Percentiles rank a stretch among this genome's conserved stretches.
These are phyloP conservation scores for Plantago lanceolata DNA, from an alignment of 305 asterid species.

Conservation along the genomic window DNA sequence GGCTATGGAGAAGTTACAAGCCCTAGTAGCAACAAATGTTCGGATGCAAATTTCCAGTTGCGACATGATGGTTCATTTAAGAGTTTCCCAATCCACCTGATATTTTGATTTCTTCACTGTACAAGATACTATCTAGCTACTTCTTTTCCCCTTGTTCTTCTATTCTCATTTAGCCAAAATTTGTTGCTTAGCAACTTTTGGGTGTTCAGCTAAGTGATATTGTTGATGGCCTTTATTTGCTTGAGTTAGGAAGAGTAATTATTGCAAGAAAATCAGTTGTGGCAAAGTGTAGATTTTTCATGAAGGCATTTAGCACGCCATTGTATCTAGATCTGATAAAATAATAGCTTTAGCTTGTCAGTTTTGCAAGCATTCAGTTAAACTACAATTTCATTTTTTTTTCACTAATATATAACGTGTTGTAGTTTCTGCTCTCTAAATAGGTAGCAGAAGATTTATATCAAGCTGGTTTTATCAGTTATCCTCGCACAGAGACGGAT, in stretches of 20 bases:
- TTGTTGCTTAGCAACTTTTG: not conserved
- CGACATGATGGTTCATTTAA: not conserved
- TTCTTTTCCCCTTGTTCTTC: not conserved
- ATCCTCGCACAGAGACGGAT: slow-evolving; percentile 99
- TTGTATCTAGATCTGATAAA: not conserved
- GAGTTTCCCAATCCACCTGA: not conserved
- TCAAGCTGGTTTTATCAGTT: slow-evolving; percentile 95
- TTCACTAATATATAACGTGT: not conserved
- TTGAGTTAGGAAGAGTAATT: not conserved
- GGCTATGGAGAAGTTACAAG: not conserved
- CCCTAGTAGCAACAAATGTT: not conserved
- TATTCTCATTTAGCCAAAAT: not conserved
- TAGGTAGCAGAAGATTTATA: slow-evolving; percentile 98
- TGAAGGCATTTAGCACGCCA: too few relatives aligned
- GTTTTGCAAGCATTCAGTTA: not conserved
- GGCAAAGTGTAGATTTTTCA: not conserved
- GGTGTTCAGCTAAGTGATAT: not conserved
- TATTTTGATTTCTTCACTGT: not conserved
- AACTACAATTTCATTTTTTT: not conserved
- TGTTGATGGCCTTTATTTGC: not conserved
- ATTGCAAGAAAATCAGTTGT: not conserved
- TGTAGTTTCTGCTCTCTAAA: slow-evolving; percentile 8
- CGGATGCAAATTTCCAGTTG: not conserved
- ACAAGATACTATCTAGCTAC: not conserved
- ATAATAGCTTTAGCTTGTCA: not conserved